Evolutionary conservation across 2,329 filamentous ascomycete genomes (phyloP), one percentile per base, ranked within the genome.

Genomic region (Colletotrichum musae): DNA sequence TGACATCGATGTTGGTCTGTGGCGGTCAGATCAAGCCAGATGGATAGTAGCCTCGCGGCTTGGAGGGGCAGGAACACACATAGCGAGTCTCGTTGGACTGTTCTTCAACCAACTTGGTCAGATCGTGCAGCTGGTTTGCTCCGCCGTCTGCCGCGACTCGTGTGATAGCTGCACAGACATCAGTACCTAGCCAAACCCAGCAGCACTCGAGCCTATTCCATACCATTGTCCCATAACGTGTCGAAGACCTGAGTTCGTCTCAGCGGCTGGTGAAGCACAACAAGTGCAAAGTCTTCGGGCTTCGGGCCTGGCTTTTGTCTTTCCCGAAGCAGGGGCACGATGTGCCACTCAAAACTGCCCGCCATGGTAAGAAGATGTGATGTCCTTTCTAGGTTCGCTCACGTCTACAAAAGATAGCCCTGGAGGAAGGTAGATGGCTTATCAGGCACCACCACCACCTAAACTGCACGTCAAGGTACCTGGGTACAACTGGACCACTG

Each of bases 81-180:
- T 54, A 64, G 39, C 18, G 67, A 16, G 41, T 16, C n/a, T 9
- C 24, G 18, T 47, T 41, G 52, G 65, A 52, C 16, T 26, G 41
- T 32, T 51, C 48, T 43, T 58, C 16, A 3, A 52, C 32, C 21
- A 51, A 50, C 43, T 67, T 57, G 28, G 26, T 71, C 16, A 85
- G 78, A 39, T 85, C 77, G 65, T 85, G 82, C 80, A 98, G 86
- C 45, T 89, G 87, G 77, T 98, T 97, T 53, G 95, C 95, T 26
- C 94, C 96, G 64, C 95, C 96, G 82, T 99, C 96, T 32, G 94
- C 96, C 68, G 94, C 97, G 61, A 98, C 86, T 26, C 88, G 88
- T 70, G 91, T 87, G 24, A 82, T 83, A 60, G 93, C 91, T 93
- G 73, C 64, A 13, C 24, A 21, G 16, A 21, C 45, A 71, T 80